A percentile compares a stretch with the other conserved stretches of the same genome.
Conservation (phyloP, 352 stramenopile species). For the Phytophthora hybrid region DNA sequence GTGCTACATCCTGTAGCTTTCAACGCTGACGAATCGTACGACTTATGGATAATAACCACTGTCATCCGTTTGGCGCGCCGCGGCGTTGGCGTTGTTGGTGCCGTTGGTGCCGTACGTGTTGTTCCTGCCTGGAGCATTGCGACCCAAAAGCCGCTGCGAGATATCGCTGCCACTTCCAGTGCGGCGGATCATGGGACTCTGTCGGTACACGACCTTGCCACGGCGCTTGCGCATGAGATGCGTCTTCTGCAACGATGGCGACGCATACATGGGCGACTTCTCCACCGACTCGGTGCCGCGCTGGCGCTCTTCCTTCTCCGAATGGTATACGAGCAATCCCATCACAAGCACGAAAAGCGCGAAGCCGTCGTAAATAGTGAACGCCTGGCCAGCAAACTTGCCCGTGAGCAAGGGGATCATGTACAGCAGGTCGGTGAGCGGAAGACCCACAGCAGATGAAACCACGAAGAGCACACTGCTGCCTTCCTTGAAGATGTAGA, state of each 20-base stretch:
- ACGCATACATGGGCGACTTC: conserved; percentile 89
- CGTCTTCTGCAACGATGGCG: conserved; percentile 84
- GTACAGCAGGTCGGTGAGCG: conserved; percentile 86
- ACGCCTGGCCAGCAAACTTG: conserved; percentile 65
- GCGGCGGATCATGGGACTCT: conserved; percentile 76
- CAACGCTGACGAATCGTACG: neutral
- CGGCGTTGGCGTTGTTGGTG: conserved; percentile 24
- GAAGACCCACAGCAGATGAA: conserved; percentile 83
- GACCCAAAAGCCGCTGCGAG: conserved; percentile 68
- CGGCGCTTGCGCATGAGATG: conserved; percentile 84
- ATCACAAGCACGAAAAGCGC: conserved; percentile 89
- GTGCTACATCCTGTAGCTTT: conserved; percentile 2
- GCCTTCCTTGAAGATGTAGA: conserved; percentile 92
- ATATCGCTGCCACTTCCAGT: conserved; percentile 56
- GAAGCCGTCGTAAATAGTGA: conserved; percentile 91
- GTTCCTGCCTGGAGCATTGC: conserved; percentile 48
- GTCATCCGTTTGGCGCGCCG: conserved; percentile 22
- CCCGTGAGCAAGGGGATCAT: conserved; percentile 85
- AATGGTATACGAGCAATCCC: conserved; percentile 88
- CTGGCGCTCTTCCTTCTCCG: conserved; percentile 85
- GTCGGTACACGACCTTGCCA: conserved; percentile 85
- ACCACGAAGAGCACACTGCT: conserved; percentile 91
- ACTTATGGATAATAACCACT: conserved; percentile 13
- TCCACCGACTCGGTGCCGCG: conserved; percentile 69
- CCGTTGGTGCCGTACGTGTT: conserved; percentile 68